These are phyloP conservation scores for Naganishia kalamii DNA, from an alignment of 768 basidiomycete genomes.

Conservation along the genomic window DNA sequence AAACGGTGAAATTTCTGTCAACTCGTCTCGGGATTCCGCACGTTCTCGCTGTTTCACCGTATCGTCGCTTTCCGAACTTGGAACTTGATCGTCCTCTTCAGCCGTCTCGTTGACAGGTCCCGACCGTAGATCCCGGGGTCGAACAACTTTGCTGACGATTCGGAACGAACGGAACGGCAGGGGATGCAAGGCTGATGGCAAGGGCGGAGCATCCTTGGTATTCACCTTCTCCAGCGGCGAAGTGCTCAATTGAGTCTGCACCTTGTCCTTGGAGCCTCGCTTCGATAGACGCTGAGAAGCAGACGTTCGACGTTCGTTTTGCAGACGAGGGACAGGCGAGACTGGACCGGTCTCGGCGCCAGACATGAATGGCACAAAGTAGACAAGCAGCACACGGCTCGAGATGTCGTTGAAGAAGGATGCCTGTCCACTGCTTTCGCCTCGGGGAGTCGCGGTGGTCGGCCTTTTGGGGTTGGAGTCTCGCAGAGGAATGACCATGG, in stretches of 20 bases:
- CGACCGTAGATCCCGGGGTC: conserved; percentile 61
- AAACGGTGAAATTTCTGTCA: conserved; percentile 1
- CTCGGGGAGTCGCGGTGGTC: not conserved
- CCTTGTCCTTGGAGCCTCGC: not conserved
- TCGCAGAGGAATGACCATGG: conserved; percentile 43
- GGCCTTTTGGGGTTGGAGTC: not conserved
- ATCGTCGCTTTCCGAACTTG: not conserved
- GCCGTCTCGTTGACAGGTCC: conserved; percentile 17
- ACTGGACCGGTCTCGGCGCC: conserved; percentile 27
- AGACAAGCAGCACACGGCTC: conserved; percentile 59
- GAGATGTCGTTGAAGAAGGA: conserved; percentile 19
- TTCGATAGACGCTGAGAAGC: conserved; percentile 20
- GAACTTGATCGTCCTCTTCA: not conserved
- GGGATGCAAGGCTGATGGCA: conserved; percentile 12
- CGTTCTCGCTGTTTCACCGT: not conserved
- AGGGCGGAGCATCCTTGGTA: not conserved
- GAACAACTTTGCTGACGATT: conserved; percentile 66
- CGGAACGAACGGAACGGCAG: conserved; percentile 59
- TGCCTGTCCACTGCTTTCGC: not conserved
- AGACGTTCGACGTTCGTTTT: conserved; percentile 18
- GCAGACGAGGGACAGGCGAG: conserved; percentile 21
- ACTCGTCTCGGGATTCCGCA: not conserved
- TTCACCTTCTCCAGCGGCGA: not conserved
- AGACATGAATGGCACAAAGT: conserved; percentile 60
- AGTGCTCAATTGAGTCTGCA: not conserved